Percentiles rank a stretch among this genome's conserved stretches.
Conservation (phyloP, 1,284 basidiomycete genomes). For the Cryptococcus sp. region DNA sequence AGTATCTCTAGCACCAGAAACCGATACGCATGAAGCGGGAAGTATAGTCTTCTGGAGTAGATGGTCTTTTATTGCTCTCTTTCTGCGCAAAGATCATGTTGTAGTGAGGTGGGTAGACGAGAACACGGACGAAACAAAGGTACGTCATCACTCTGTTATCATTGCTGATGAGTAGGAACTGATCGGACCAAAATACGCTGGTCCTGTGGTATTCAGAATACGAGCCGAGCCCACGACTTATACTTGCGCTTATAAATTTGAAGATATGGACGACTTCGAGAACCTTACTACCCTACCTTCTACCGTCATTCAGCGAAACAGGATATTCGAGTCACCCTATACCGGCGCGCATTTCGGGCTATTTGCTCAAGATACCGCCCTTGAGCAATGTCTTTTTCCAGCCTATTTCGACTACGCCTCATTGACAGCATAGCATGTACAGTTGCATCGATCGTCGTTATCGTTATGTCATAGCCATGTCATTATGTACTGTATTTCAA, state of each 20-base stretch:
- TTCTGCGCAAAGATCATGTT: not conserved
- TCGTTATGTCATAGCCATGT: no score
- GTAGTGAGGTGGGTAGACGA: not conserved
- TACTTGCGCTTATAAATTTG: not conserved
- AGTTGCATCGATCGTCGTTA: no score
- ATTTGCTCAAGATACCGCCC: constrained; percentile 17
- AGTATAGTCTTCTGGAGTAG: constrained; percentile 1
- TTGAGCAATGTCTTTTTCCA: constrained; percentile 7
- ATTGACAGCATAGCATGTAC: not conserved
- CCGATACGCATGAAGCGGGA: constrained; percentile 5
- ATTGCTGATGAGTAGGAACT: not conserved
- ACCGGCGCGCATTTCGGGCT: constrained; percentile 25
- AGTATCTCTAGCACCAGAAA: constrained; percentile 6
- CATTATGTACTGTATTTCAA: no score
- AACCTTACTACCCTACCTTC: not conserved
- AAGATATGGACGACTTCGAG: not conserved
- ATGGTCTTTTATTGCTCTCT: not conserved
- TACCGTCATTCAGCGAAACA: not conserved
- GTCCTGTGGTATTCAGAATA: not conserved
- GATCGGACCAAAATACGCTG: not conserved
- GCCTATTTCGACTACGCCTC: constrained; percentile 18
- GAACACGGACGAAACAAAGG: not conserved
- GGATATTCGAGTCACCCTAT: constrained; percentile 11
- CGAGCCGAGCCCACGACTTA: not conserved
- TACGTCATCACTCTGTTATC: not conserved